phyloP scores from a whole-genome alignment of 768 basidiomycete species.

The Lentinula lateritia region DNA sequence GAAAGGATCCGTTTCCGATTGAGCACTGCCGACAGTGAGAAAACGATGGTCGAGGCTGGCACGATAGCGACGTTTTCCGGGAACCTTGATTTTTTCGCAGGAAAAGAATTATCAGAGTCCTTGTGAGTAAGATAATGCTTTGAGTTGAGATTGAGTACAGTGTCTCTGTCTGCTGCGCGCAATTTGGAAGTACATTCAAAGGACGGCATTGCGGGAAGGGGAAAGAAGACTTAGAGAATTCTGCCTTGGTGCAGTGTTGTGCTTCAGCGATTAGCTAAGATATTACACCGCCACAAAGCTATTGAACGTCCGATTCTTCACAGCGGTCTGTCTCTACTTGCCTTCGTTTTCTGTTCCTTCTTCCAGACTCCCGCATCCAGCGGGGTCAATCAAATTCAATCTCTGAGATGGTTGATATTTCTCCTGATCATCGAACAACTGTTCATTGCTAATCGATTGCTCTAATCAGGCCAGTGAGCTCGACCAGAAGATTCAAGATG shows the following conservation, averaged over 20 bases:
- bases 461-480: constrained; percentile 51
- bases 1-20: constrained; percentile 37
- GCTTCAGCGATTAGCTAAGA: neutral
- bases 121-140: constrained; percentile 32
- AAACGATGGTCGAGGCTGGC: constrained; percentile 40
- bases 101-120: constrained; percentile 17
- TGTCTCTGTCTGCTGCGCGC: constrained; percentile 38
- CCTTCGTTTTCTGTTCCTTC: neutral
- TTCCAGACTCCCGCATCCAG: constrained; percentile 13
- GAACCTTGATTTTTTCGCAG: constrained; percentile 31
- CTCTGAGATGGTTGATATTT: constrained; percentile 9
- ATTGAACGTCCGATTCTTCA: constrained; percentile 5
- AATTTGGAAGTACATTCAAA: constrained; percentile 23
- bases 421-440: neutral
- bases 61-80: constrained; percentile 42
- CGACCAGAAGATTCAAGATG: constrained; percentile 91
- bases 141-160: constrained; percentile 39
- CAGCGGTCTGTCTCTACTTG: constrained; percentile 8
- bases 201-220: neutral
- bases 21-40: constrained; percentile 50
- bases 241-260: neutral
- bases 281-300: constrained; percentile 2
- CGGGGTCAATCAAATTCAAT: constrained; percentile 27
- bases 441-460: constrained; percentile 7
- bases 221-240: no score